Evolutionary conservation across 1,284 basidiomycete genomes (phyloP).

Genomic region (Pseudozyma sp.): DNA sequence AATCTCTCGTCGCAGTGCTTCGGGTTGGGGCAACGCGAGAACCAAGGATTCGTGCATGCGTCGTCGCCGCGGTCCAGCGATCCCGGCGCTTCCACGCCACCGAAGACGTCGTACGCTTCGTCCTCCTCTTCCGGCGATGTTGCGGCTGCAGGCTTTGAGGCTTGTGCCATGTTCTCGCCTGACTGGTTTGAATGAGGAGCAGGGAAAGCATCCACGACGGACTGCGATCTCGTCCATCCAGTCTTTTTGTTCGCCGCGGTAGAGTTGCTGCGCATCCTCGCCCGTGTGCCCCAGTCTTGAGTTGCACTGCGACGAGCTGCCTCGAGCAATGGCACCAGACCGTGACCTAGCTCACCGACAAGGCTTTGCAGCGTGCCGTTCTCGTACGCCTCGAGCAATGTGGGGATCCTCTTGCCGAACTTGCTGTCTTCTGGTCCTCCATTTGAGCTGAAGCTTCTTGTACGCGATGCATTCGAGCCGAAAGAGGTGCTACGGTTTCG

Average conservation of each 20-base stretch:
- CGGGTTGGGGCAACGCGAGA: constrained; percentile 59
- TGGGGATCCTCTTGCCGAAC: constrained; percentile 38
- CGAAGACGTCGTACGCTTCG: constrained; percentile 34
- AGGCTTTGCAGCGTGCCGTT: constrained; percentile 56
- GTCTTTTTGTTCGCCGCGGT: constrained; percentile 8
- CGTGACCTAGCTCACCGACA: constrained; percentile 44
- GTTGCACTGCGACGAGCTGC: constrained; percentile 61
- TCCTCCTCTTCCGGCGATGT: constrained; percentile 15
- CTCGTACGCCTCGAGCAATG: constrained; percentile 61
- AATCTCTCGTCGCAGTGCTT: constrained; percentile 33
- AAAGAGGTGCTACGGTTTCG: constrained; percentile 25
- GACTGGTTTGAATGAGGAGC: background rate
- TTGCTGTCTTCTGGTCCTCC: constrained; percentile 41
- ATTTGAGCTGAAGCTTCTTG: constrained; percentile 41
- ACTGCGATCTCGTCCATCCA: constrained; percentile 15
- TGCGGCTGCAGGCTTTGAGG: background rate
- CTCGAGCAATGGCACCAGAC: constrained; percentile 50
- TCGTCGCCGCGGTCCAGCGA: constrained; percentile 59
- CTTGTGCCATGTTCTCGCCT: background rate
- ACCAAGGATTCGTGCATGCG: constrained; percentile 55
- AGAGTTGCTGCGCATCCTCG: constrained; percentile 29
- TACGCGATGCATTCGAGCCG: constrained; percentile 36
- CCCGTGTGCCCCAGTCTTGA: constrained; percentile 55
- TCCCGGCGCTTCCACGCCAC: constrained; percentile 40
- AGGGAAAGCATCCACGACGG: constrained; percentile 17